phyloP scores from a whole-genome alignment of 2,329 filamentous ascomycete species.

The Scytalidium lignicola region DNA sequence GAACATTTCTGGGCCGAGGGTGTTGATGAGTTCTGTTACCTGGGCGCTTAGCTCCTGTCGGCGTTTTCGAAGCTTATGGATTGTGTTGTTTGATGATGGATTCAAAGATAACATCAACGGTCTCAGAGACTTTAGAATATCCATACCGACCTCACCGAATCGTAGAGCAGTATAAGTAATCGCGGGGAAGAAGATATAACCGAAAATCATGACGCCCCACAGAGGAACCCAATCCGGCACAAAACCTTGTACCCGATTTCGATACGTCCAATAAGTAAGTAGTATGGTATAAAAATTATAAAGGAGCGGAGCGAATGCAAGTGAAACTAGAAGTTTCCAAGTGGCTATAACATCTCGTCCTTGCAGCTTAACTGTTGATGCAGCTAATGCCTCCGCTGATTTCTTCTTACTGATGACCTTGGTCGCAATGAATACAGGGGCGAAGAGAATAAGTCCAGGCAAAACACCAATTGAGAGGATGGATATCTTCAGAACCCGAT shows the following conservation, averaged over 20 bases:
- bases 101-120: constrained; percentile 82
- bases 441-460: constrained; percentile 81
- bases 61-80: constrained; percentile 69
- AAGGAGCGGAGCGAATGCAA: constrained; percentile 75
- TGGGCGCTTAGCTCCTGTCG: constrained; percentile 71
- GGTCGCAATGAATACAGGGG: constrained; percentile 78
- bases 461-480: constrained; percentile 76
- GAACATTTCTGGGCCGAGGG: constrained; percentile 91
- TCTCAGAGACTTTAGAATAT: constrained; percentile 90
- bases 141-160: constrained; percentile 98
- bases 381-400: constrained; percentile 76
- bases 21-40: constrained; percentile 91
- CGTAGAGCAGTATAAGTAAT: constrained; percentile 91
- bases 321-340: constrained; percentile 87
- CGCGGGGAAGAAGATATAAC: constrained; percentile 75
- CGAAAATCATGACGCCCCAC: constrained; percentile 68
- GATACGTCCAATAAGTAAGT: constrained; percentile 71
- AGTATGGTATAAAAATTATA: constrained; percentile 77
- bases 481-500: constrained; percentile 71
- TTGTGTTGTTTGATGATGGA: constrained; percentile 77
- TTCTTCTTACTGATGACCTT: constrained; percentile 79
- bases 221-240: constrained; percentile 76
- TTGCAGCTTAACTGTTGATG: constrained; percentile 82
- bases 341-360: constrained; percentile 88
- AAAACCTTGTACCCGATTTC: constrained; percentile 77